Evolutionary conservation across 75 land plant genomes (phyloP), one percentile per base, ranked within the genome.

Genomic region (Gnetum montanum): DNA sequence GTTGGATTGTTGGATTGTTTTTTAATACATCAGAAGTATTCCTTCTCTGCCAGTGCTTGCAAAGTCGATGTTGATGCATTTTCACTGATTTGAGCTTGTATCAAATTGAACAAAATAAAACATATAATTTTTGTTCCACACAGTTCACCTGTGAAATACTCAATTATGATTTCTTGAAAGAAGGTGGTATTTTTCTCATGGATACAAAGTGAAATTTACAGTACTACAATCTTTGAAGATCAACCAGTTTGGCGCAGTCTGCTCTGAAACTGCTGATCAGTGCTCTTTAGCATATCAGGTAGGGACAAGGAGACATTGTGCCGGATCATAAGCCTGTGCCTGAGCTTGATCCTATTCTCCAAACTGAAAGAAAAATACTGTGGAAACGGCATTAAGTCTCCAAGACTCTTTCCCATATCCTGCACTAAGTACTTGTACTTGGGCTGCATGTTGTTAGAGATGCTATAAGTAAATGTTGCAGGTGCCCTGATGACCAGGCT

Each of bases 341-440:
- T 85, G 10, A 89, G 90, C 60, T 70, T 73, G 0, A 92, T 92
- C 68, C 86, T 76, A 51, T 79, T 68, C 74, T 92, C 94, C 53
- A 92, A 66, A 41, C 95, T 92, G 53, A 79, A 92, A 1, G 80
- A 77, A 66, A 88, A 92, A 53, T 74, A 92, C 75, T 88, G 89
- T 25, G 98, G 98, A 49, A 92, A 92, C 13, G 62, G 78, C 68
- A 61, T 76, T 58, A 92, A 46, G 55, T 92, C 98, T 31, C 68
- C 65, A 53, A 83, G 24, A 0, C 50, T 58, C 35, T 81, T 59
- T 25, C 64, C 64, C 89, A 92, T 92, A 26, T 68, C 90, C 29
- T 61, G 30, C 4, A 33, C 51, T 38, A 79, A 62, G 57, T 81
- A 92, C 27, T 66, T 72, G 31, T 63, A 79, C 62, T 92, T 92